Base-by-base conservation (phyloP, 2,329 filamentous ascomycete genomes). In the Huntiella omanensis region DNA sequence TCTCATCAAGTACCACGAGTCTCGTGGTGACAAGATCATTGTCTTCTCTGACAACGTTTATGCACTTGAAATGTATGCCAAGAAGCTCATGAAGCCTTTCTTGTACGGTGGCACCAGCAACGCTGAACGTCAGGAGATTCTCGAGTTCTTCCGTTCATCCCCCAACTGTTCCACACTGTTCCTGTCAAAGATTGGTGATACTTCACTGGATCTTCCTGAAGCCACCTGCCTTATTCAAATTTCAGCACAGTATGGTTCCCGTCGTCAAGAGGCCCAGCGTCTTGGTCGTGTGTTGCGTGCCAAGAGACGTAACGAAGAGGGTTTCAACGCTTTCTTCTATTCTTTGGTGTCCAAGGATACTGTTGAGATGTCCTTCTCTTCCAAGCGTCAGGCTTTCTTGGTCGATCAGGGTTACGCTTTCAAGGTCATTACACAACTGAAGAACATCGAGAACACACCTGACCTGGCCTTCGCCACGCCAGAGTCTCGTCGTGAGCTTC, bases 241-340 rank as follows among this genome's bases (percentile, higher is more conserved):
- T 43, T 95, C 88, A 0, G 93, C 88, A 0, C 91, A 98, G 58
- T 98, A 95, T 56, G 91, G 91, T 51, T 96, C 88, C 7, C 84
- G 91, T 54, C 80, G 91, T 64, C 91, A 96, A 61, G 91, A 98
- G 64, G 91, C 91, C 0, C 91, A 96, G 59, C 77, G 91, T 2
- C 69, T 96, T 0, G 91, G 91, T 3, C 80, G 91, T 44, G 96
- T 98, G 55, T 73, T 98, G 3, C 75, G 91, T 62, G 91, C 91
- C 11, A 98, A 98, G 64, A 77, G 91, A 13, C 75, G 91, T 59
- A 96, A 95, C 55, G 91, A 98, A 55, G 91, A 96, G 60, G 91
- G 91, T 5, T 98, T 98, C 62, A 98, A 98, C 58, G 91, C 91
- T 0, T 98, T 96, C 62, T 98, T 98, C 67, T 98, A 98, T 64